Evolutionary conservation across 441 rosid species (phyloP).

Genomic region (Aleurites moluccanus): DNA sequence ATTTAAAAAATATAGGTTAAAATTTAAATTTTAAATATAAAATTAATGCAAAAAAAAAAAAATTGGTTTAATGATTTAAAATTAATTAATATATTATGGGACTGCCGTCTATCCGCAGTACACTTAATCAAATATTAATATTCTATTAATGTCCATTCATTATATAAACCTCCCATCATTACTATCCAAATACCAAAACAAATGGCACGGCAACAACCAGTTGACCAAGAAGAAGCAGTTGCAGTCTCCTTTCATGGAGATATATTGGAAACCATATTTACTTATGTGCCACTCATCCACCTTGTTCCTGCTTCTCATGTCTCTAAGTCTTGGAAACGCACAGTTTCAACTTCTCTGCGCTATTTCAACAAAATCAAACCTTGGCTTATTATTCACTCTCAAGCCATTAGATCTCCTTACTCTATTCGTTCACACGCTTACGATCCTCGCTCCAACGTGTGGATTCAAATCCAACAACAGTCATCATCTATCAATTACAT

Average conservation of each 20-base stretch:
- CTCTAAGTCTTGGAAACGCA: conserved; percentile 61
- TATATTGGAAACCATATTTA: conserved; percentile 46
- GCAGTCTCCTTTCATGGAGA: conserved; percentile 47
- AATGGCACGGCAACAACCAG: background rate
- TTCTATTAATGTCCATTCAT: no score
- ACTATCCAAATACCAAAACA: background rate
- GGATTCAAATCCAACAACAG: conserved; percentile 42
- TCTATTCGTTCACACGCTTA: conserved; percentile 43
- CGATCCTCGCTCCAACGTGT: conserved; percentile 61
- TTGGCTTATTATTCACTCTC: conserved; percentile 66
- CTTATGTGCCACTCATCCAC: conserved; percentile 53
- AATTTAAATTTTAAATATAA: no score
- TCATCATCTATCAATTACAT: conserved; percentile 16
- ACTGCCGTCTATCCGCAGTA: no score
- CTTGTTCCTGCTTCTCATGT: conserved; percentile 58
- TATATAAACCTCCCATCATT: no score
- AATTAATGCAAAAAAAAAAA: no score
- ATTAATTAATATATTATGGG: no score
- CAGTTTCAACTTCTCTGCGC: conserved; percentile 64
- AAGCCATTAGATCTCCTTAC: conserved; percentile 41
- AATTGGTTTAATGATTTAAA: no score
- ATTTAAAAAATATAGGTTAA: no score
- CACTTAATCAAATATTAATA: no score
- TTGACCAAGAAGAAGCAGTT: conserved; percentile 13
- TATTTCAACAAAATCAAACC: conserved; percentile 45